Percentiles rank a stretch among this genome's conserved stretches.
These are phyloP conservation scores for Penicillium sumatraense DNA, from an alignment of 2,329 filamentous ascomycete genomes.

Conservation along the genomic window DNA sequence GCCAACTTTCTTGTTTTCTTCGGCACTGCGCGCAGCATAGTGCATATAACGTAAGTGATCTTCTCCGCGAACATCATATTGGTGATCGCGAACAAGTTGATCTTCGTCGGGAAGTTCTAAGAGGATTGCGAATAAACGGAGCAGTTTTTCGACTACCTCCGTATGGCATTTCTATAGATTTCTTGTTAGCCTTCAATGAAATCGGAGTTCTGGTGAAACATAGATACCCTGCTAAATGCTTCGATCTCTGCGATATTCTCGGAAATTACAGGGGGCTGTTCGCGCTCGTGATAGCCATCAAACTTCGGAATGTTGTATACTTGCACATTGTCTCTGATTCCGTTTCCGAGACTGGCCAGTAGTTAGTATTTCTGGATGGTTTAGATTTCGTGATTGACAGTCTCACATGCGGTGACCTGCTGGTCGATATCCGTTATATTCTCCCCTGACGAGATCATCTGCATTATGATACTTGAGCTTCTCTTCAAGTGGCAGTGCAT, in stretches of 20 bases:
- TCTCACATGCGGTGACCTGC: slow-evolving; percentile 46
- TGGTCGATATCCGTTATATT: slow-evolving; percentile 63
- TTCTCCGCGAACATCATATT: slow-evolving; percentile 62
- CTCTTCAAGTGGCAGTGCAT: slow-evolving; percentile 60
- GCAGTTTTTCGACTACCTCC: slow-evolving; percentile 47
- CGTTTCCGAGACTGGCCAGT: slow-evolving; percentile 37
- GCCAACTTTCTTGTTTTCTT: slow-evolving; percentile 53
- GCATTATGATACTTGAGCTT: slow-evolving; percentile 59
- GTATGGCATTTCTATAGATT: slow-evolving; percentile 35
- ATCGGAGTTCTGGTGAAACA: background rate
- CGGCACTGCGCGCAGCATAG: slow-evolving; percentile 55
- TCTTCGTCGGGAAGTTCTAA: slow-evolving; percentile 65
- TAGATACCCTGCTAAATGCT: slow-evolving; percentile 50
- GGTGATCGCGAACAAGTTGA: slow-evolving; percentile 59
- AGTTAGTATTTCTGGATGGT: background rate
- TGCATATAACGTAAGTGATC: slow-evolving; percentile 68
- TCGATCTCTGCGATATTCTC: slow-evolving; percentile 62
- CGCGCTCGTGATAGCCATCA: slow-evolving; percentile 50
- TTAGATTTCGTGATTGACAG: slow-evolving; percentile 3
- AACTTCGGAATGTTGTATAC: slow-evolving; percentile 67
- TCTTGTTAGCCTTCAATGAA: background rate
- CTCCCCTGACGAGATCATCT: slow-evolving; percentile 55
- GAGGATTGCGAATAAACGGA: slow-evolving; percentile 65
- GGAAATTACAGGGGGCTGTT: slow-evolving; percentile 54
- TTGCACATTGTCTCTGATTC: slow-evolving; percentile 60